Evolutionary conservation across 176 grass and related monocot species (phyloP), one percentile per base, ranked within the genome.

Genomic region (Cenchrus fungigraminus): DNA sequence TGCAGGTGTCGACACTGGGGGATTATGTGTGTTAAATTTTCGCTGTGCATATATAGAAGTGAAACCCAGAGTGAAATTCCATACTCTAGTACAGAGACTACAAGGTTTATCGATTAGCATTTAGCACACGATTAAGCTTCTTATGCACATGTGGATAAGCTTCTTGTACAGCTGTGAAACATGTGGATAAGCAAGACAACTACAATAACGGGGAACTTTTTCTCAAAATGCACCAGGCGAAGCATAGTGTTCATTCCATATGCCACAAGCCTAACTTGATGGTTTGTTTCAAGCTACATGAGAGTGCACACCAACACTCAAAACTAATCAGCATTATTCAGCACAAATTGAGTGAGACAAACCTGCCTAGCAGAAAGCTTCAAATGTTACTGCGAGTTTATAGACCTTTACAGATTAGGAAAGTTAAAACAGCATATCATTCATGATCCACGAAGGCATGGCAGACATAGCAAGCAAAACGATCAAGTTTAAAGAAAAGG

Each of bases 111-210:
- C 3, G 4, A 40, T 40, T 40, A 40, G 25, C 25, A 25, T 46
- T 67, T 40, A 74, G 9, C 50, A 84, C 37, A 32, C 15, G 76
- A 70, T 44, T 43, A 86, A 68, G 19, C 4, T 44, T 77, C 46
- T 54, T 45, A 55, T 29, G n/a, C n/a, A 69, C 16, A 40, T 34
- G 34, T 34, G 3, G 37, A 40, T 40, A 87, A 43, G 17, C 28
- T 58, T 49, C 42, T 55, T 42, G 9, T 40, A 11, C 20, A n/a
- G 2, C 28, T 70, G 54, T 10, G 56, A 65, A 82, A 54, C 71
- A 71, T 52, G 51, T 37, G 6, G 73, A 1, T 53, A 13, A 20
- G 76, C 81, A 82, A 10, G 3, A 37, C 25, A 13, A 34, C 60
- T 60, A 60, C 65, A 16, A 22, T 49, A 2, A 6, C 20, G 9